These are phyloP conservation scores for Aspergillus avenaceus DNA, from an alignment of 495 filamentous ascomycete species.

Conservation along the genomic window DNA sequence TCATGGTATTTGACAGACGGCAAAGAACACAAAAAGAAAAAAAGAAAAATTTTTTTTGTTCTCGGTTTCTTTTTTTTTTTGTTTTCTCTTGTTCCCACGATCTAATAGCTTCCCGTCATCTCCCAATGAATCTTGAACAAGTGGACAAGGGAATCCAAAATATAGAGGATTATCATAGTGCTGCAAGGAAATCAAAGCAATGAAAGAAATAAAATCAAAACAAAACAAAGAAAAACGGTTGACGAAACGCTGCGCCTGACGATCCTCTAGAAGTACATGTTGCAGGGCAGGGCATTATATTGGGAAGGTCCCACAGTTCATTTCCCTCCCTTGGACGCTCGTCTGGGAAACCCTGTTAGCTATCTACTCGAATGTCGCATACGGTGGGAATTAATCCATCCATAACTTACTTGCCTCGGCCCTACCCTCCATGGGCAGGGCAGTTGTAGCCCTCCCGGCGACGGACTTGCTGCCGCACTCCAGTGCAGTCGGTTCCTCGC, in stretches of 20 bases:
- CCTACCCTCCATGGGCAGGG: conserved; percentile 33
- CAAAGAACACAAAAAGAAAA: not conserved
- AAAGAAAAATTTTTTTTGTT: not conserved
- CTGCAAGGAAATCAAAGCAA: too few species aligned
- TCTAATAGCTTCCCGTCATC: not conserved
- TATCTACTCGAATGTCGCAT: not conserved
- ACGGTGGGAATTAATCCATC: not conserved
- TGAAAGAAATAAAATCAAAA: too few species aligned
- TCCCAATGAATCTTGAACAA: not conserved
- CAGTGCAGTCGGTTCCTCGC: conserved; percentile 30
- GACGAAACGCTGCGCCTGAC: not conserved
- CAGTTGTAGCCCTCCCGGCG: conserved; percentile 35
- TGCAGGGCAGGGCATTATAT: not conserved
- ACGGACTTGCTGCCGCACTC: conserved; percentile 35
- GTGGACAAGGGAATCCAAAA: not conserved
- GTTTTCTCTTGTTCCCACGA: not conserved
- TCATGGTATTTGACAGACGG: not conserved
- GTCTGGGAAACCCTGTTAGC: not conserved
- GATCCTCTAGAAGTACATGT: not conserved
- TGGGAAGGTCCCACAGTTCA: not conserved
- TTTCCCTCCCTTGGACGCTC: not conserved
- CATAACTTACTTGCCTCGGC: not conserved
- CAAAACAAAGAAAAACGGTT: too few species aligned
- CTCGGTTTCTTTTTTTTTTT: not conserved
- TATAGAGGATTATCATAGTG: not conserved